Evolutionary conservation across 1,139 yeast species (phyloP).

Genomic region (Hemisphaericaspora subhashii): DNA sequence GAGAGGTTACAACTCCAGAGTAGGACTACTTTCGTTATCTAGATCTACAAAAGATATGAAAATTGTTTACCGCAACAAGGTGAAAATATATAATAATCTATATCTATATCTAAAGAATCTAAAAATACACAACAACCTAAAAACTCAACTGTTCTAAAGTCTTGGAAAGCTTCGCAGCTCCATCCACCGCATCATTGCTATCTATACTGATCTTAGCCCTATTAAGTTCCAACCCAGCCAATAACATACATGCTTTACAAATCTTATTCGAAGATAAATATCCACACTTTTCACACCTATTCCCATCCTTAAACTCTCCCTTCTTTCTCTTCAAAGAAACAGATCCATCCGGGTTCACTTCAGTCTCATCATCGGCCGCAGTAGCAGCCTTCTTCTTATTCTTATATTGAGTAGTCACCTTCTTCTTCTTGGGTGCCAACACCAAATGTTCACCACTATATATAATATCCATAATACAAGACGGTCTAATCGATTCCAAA

Average conservation of each 20-base stretch:
- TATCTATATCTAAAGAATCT: background rate
- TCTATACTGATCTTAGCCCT: constrained; percentile 63
- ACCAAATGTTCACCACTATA: constrained; percentile 89
- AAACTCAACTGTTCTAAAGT: constrained; percentile 66
- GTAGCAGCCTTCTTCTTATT: constrained; percentile 20
- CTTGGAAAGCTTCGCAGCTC: constrained; percentile 69
- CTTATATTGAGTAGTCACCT: constrained; percentile 29
- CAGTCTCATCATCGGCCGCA: constrained; percentile 35
- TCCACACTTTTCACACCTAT: constrained; percentile 86
- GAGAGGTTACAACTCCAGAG: constrained; percentile 4
- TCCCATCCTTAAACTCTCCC: constrained; percentile 54
- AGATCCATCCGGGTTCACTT: constrained; percentile 61
- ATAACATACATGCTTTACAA: constrained; percentile 89
- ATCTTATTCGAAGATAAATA: constrained; percentile 83
- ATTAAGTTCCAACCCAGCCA: constrained; percentile 80
- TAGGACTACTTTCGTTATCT: background rate
- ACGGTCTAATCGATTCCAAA: constrained; percentile 85
- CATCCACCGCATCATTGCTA: constrained; percentile 49
- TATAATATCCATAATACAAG: constrained; percentile 91
- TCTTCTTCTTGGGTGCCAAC: constrained; percentile 55
- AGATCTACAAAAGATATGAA: no score
- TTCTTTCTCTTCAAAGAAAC: constrained; percentile 38
- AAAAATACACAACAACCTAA: constrained; percentile 21
- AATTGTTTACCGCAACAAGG: no score
- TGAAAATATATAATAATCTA: constrained; percentile 1